Percentiles rank a stretch among this genome's conserved stretches.
phyloP scores from a whole-genome alignment of 106 monocot species.

The Agapanthus africanus region DNA sequence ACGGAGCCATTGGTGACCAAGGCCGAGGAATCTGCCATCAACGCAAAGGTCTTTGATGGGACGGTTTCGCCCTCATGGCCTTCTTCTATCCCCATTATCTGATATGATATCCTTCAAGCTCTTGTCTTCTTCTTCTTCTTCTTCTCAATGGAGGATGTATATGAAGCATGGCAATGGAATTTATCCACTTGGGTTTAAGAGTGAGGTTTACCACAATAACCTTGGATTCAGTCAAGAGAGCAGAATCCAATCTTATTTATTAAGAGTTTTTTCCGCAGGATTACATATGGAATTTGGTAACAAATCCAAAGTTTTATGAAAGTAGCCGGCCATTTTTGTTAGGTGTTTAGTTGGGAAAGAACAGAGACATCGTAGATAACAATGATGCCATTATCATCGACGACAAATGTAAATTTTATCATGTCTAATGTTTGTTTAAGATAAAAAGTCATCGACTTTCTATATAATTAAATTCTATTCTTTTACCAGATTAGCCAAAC shows the following conservation, averaged over 20 bases:
- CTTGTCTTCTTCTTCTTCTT: too few relatives aligned
- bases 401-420: too few relatives aligned
- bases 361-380: too few relatives aligned
- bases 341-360: too few relatives aligned
- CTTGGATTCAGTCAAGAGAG: conserved; percentile 5
- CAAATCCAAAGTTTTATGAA: too few relatives aligned
- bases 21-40: conserved; percentile 2
- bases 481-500: too few relatives aligned
- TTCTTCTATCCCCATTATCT: conserved; percentile 9
- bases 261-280: neutral
- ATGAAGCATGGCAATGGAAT: neutral
- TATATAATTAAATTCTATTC: too few relatives aligned
- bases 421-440: too few relatives aligned
- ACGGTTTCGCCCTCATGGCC: neutral
- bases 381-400: too few relatives aligned
- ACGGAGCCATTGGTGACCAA: conserved; percentile 20
- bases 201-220: neutral
- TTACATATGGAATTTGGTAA: neutral
- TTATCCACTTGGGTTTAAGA: neutral
- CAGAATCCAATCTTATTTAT: neutral
- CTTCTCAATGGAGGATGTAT: neutral
- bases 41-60: neutral
- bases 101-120: neutral
- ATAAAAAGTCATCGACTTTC: too few relatives aligned
- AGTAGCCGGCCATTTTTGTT: too few relatives aligned